Base-by-base conservation (phyloP, 2,329 filamentous ascomycete genomes). In the Ophiognomonia clavigignenti-juglandacearum region DNA sequence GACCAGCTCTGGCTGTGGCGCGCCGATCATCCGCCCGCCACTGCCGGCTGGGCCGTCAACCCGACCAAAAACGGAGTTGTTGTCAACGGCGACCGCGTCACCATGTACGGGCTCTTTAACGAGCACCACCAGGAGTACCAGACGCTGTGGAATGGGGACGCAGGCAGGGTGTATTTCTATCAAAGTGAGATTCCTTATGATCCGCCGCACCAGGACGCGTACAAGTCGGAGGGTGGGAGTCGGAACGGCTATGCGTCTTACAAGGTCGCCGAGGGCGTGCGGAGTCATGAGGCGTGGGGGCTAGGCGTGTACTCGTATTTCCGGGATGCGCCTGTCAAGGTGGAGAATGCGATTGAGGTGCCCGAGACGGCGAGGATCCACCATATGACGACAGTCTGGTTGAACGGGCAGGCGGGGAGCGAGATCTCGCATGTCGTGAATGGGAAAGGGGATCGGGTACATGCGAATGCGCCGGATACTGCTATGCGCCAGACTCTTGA, bases 111-210 rank as follows among this genome's bases (percentile, higher is more conserved):
- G 4, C 52, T 64, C 13, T 64, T 64, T 52, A 64, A 63, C 40
- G 61, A 64, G 52, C 61, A 64, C 45, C 61, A 64, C 35, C 54
- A 61, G 41, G 58, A 59, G 19, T 58, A 62, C 43, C 61, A 64
- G 43, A 64, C 61, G n/a, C 51, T 63, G 19, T 64, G 61, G 61
- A 56, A 58, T 24, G 61, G 61, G 18, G 53, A 64, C 27, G 42
- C 51, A 38, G 61, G 61, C 5, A 56, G 60, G 3, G 42, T 63
- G 16, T 64, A 64, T 51, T 62, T 64, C 52, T 64, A 64, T 46
- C 61, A 64, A 51, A 63, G 61, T 39, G 61, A 64, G 47, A 58
- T 63, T 34, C 61, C 61, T 3, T 64, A 64, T 45, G 61, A 63
- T 26, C 61, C 61, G 13, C 61, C 61, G 1, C 46, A 57, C 34